Evolutionary conservation across 805 yeast genomes (phyloP), one percentile per base, ranked within the genome.

Genomic region (Cyberlindnera meyerae): DNA sequence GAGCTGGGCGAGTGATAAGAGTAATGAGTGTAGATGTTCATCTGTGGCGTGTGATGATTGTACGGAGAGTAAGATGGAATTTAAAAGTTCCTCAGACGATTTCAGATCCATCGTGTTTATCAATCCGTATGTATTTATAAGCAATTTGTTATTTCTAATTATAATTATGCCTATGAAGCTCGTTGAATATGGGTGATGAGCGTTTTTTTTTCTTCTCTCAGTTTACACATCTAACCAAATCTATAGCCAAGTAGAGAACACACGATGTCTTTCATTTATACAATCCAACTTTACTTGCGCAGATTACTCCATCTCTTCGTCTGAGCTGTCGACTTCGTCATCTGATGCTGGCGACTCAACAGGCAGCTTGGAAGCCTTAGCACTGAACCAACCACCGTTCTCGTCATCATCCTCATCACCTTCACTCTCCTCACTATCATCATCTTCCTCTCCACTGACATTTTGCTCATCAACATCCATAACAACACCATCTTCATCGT

Each of bases 301-400:
- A 2, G 37, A 43, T 11, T 41, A 47, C 12, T 39, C 43, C 13
- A 31, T 31, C 12, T 31, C 34, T 17, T 36, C 36, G 24, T 40
- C 39, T 5, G 42, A 34, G 16, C 32, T 40, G 12, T 34, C 29
- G 5, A 36, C 40, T 11, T 34, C 30, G 5, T 27, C 31, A 5
- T 32, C 34, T 3, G 37, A 30, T 11, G 14, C 39, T n/a, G 37
- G 38, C 6, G 35, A 13, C 8, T 39, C 36, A 6, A 39, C 36
- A 9, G 39, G 36, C 2, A 39, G 35, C n/a, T 39, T 32, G 13
- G 14, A 22, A 8, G 37, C 42, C 31, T 49, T 51, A 11, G 46
- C 48, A 21, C 44, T 44, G 42, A 54, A 52, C 57, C 57, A 54
- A 6, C 55, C 53, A 28, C 54, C 53, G 18, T 50, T 43, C 20